phyloP scores from a whole-genome alignment of 208 protist genomes.

The Blastocrithidia nonstop region DNA sequence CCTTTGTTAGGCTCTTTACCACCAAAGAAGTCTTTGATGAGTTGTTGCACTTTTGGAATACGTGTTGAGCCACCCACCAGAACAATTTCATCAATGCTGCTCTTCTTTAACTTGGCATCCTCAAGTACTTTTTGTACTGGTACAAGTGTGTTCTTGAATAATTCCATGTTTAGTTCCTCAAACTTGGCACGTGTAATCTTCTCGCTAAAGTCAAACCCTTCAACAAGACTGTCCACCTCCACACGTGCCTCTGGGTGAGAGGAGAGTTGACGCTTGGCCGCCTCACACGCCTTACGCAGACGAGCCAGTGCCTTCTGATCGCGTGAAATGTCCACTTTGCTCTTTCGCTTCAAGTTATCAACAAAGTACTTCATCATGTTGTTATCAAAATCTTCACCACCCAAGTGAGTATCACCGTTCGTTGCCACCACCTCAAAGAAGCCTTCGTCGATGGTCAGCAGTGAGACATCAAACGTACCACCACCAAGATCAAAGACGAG shows the following conservation, averaged over 20 bases:
- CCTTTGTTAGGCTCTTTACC: constrained; percentile 86
- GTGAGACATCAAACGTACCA: constrained; percentile 98
- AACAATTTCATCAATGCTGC: constrained; percentile 86
- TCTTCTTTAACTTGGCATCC: constrained; percentile 83
- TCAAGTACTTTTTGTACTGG: constrained; percentile 77
- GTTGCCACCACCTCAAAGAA: constrained; percentile 99
- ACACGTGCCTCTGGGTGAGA: constrained; percentile 82
- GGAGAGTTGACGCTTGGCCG: constrained; percentile 97
- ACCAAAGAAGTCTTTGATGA: constrained; percentile 91
- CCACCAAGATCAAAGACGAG: too few relatives aligned
- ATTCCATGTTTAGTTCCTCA: constrained; percentile 89
- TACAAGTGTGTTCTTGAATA: constrained; percentile 76
- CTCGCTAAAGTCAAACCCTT: constrained; percentile 95
- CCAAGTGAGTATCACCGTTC: constrained; percentile 98
- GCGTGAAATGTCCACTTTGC: constrained; percentile 49
- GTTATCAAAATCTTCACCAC: too few relatives aligned
- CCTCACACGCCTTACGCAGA: constrained; percentile 80
- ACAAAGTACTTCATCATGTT: constrained; percentile 95
- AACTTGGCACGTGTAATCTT: constrained; percentile 96
- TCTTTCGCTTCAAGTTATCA: constrained; percentile 88
- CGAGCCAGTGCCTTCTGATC: constrained; percentile 60
- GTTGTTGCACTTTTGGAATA: constrained; percentile 98
- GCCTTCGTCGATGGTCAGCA: constrained; percentile 97
- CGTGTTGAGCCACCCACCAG: constrained; percentile 93
- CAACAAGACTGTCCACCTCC: constrained; percentile 95